These are phyloP conservation scores for Holtermannia corniformis DNA, from an alignment of 768 basidiomycete genomes.

Conservation along the genomic window DNA sequence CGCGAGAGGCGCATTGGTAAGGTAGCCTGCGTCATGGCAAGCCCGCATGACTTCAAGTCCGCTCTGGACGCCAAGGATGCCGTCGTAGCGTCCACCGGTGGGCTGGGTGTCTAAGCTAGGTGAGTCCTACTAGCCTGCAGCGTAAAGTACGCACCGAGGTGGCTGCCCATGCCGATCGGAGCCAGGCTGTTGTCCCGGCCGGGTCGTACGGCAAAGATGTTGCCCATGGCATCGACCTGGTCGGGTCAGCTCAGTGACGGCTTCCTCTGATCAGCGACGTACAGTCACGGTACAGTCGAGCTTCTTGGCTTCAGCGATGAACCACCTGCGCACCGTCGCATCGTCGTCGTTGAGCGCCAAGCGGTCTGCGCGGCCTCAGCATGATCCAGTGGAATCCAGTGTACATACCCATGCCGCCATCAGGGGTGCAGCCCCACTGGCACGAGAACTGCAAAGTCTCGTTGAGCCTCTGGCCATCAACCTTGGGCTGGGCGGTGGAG, in stretches of 20 bases:
- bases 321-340: conserved; percentile 5
- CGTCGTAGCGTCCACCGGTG: conserved; percentile 16
- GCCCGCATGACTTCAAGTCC: conserved; percentile 8
- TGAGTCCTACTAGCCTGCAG: no score
- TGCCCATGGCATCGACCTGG: conserved; percentile 14
- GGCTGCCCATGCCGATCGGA: conserved; percentile 10
- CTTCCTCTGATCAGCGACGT: no score
- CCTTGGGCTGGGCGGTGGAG: background rate
- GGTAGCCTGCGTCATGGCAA: background rate
- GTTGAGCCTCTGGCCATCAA: background rate
- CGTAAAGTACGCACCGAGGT: conserved; percentile 12
- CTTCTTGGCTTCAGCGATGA: background rate
- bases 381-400: no score
- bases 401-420: conserved; percentile 7
- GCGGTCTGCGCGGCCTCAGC: no score
- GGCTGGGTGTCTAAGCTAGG: no score
- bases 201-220: conserved; percentile 10
- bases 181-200: conserved; percentile 3
- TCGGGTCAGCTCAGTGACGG: no score
- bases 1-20: conserved; percentile 3
- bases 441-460: conserved; percentile 2
- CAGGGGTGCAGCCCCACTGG: conserved; percentile 3
- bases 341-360: conserved; percentile 7
- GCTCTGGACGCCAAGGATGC: conserved; percentile 8
- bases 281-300: conserved; percentile 7